Base-by-base conservation (phyloP, 2,329 filamentous ascomycete species). In the Aspergillus sp. region DNA sequence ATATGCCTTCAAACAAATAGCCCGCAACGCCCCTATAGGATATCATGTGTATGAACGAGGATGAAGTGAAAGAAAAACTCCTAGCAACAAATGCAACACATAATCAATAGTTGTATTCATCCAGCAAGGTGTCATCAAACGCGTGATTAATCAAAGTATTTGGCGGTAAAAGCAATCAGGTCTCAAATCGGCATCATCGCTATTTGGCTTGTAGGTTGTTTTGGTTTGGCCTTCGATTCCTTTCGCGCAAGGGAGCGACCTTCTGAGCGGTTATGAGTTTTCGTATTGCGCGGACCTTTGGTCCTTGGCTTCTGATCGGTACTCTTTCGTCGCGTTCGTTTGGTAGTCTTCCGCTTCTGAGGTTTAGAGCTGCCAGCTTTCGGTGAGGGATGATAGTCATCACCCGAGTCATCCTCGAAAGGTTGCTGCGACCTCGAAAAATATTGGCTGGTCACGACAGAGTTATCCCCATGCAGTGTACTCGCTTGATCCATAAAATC, bases 171-270 rank as follows among this genome's bases (percentile, higher is more conserved):
- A 36, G 17, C 41, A 44, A 15, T 32, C 39, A 45, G n/a, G 17
- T 43, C 51, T 72, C 61, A 76, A 34, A 72, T 61, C 41, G 73
- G 73, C 73, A 76, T 76, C 70, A 75, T 73, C 58, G 67, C 71
- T 62, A 75, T 75, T 20, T 62, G 61, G 41, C 66, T 55, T 26
- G 66, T 61, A 17, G 72, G 61, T 55, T 66, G 45, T 55, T 69
- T 71, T 56, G 67, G 47, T 57, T 68, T 71, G 17, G 64, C 39
- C 52, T 64, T 70, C 11, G 65, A 36, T 9, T 47, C 56, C 59
- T 68, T 73, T 52, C 67, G 66, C 22, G 65, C 52, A 41, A 63
- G 62, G 11, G 65, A 50, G 44, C 63, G 64, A 50, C 61, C 62
- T 6, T 65, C 52, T 4, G 62, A 39, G 30, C 68, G 63, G 42